Conservation (phyloP, 345 rosid genomes). For the Gossypium arboreum region DNA sequence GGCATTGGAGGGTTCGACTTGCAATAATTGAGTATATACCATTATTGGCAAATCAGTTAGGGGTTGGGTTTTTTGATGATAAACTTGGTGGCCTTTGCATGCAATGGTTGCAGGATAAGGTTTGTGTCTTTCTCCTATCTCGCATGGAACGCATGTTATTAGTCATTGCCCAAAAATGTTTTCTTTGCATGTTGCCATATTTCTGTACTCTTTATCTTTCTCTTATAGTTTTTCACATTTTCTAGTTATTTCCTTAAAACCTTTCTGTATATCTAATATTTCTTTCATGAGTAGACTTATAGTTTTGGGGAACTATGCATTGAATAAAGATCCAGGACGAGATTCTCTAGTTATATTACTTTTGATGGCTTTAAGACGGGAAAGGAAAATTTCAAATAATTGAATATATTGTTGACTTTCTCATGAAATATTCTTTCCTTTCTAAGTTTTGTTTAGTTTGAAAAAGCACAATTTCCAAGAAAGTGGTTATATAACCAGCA, state of each 20-base stretch:
- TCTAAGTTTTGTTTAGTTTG: neutral
- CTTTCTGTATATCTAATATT: neutral
- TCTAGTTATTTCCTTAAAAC: neutral
- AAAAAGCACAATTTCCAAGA: neutral
- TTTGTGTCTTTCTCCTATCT: conserved; percentile 22
- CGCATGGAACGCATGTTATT: neutral
- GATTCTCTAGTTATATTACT: neutral
- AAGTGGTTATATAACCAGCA: neutral
- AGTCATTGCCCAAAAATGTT: no score
- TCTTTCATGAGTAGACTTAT: neutral
- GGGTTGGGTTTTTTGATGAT: conserved; percentile 89
- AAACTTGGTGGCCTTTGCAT: conserved; percentile 96
- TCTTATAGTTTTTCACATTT: neutral
- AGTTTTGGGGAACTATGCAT: neutral
- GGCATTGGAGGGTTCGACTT: conserved; percentile 97
- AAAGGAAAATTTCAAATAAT: neutral
- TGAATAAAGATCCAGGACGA: neutral
- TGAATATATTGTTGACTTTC: neutral
- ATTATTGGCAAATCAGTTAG: conserved; percentile 86
- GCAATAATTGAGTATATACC: conserved; percentile 98
- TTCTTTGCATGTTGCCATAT: neutral
- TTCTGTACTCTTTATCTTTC: neutral
- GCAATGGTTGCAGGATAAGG: conserved; percentile 99
- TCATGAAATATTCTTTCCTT: neutral
- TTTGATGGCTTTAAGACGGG: neutral